Evolutionary conservation across 2,329 filamentous ascomycete genomes (phyloP).

Genomic region (Colletotrichum viniferum): DNA sequence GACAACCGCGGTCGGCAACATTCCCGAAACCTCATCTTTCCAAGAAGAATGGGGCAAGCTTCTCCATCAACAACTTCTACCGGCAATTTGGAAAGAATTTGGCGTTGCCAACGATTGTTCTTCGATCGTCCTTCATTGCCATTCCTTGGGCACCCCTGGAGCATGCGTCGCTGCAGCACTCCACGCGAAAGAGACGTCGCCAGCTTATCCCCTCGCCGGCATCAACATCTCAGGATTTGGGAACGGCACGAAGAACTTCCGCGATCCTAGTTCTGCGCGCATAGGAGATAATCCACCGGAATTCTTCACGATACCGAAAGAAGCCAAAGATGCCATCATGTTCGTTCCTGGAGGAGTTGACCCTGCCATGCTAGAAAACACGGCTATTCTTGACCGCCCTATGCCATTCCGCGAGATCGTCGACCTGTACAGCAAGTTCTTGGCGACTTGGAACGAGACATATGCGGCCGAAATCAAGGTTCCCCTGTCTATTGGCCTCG

Average conservation of each 20-base stretch:
- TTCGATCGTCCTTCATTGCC: slow-evolving; percentile 24
- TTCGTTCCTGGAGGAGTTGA: slow-evolving; percentile 21
- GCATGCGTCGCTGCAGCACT: slow-evolving; percentile 22
- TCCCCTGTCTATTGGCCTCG: slow-evolving; percentile 25
- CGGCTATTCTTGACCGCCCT: slow-evolving; percentile 16
- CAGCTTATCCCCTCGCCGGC: slow-evolving; percentile 23
- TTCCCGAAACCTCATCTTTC: slow-evolving; percentile 9
- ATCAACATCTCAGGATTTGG: slow-evolving; percentile 27
- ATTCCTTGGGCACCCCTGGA: slow-evolving; percentile 23
- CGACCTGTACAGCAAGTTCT: slow-evolving; percentile 3
- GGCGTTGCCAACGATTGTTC: slow-evolving; percentile 19
- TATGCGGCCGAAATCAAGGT: slow-evolving; percentile 18
- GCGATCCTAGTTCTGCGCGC: neutral
- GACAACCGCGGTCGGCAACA: slow-evolving; percentile 13
- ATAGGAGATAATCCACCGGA: neutral
- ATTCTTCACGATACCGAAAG: neutral
- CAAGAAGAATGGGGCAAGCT: slow-evolving; percentile 4
- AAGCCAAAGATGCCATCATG: slow-evolving; percentile 21
- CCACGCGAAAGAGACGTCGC: neutral
- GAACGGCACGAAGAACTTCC: neutral
- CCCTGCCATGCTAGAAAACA: slow-evolving; percentile 16
- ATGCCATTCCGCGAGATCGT: slow-evolving; percentile 19
- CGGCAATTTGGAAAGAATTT: slow-evolving; percentile 24
- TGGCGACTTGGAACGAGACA: neutral
- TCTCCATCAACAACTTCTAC: slow-evolving; percentile 21